Evolutionary conservation across 2,329 filamentous ascomycete genomes (phyloP), one percentile per base, ranked within the genome.

Genomic region (Diplodia scrobiculata): DNA sequence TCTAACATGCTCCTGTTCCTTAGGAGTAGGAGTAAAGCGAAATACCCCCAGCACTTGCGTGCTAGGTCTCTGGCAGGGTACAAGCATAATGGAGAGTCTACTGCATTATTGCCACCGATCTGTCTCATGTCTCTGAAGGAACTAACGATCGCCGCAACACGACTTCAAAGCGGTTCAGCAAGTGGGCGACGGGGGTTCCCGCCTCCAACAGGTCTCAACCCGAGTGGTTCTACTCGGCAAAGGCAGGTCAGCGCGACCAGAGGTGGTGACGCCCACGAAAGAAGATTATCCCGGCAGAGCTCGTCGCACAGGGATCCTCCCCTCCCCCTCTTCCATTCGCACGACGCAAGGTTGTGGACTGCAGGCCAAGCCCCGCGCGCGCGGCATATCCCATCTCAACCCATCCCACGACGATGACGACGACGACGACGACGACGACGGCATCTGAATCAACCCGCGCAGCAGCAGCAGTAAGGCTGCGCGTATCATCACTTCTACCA

Each of bases 1-100:
- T 51, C 51, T 53, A 17, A 51, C 21, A 51, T 51, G 19, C 19
- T 27, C 25, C 6, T 25, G 5, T 27, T 51, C 34, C 19, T 51
- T 11, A 13, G 25, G 5, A 34, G 51, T 53, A 11, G 27, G 5
- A 25, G 27, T 9, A 53, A 32, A 25, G 51, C 27, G 27, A 17
- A 34, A 53, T 53, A 53, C 51, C 29, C 27, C 51, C 25, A 32
- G 17, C 14, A n/a, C 17, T 53, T 19, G 51, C 17, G 19, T 51
- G 48, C 21, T 25, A 27, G 48, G 21, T 51, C 51, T 53, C 34
- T 19, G 17, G 27, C 51, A 53, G 29, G 13, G 25, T 53, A 53
- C 21, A 51, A n/a, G 48, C 48, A 27, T 51, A 53, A 53, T 53
- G 29, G 17, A 53, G n/a, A 34, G 51, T n/a, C 50, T n/a, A 34